Evolutionary conservation across 352 stramenopile species (phyloP).

Genomic region (Blastocystis sp.): DNA sequence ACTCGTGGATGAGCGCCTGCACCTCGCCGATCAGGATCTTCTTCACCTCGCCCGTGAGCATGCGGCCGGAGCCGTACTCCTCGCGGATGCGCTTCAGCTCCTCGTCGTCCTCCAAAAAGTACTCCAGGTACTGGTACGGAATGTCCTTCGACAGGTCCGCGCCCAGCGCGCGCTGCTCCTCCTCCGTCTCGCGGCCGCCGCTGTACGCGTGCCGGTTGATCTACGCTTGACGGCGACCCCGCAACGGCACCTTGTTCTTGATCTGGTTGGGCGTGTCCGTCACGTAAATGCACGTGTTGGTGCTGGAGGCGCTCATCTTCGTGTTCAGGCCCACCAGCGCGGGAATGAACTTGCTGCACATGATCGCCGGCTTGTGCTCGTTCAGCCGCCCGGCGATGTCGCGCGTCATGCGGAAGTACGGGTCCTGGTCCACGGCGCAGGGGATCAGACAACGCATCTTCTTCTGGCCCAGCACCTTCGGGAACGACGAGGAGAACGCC

Average conservation of each 20-base stretch:
- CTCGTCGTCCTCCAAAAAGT: slow-evolving; percentile 98
- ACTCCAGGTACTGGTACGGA: slow-evolving; percentile 94
- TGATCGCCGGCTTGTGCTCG: slow-evolving; percentile 90
- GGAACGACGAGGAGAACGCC: slow-evolving; percentile 95
- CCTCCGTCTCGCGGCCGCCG: slow-evolving; percentile 93
- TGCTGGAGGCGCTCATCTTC: slow-evolving; percentile 96
- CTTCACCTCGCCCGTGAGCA: slow-evolving; percentile 96
- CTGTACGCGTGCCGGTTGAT: slow-evolving; percentile 81
- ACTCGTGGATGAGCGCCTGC: slow-evolving; percentile 84
- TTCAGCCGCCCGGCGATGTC: slow-evolving; percentile 95
- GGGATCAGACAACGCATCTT: slow-evolving; percentile 95
- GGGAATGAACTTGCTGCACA: slow-evolving; percentile 99
- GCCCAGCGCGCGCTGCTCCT: slow-evolving; percentile 94
- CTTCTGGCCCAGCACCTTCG: slow-evolving; percentile 80
- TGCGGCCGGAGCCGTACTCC: slow-evolving; percentile 89
- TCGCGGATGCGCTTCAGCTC: slow-evolving; percentile 85
- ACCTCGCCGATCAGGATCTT: slow-evolving; percentile 88
- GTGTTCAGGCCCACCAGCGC: slow-evolving; percentile 89
- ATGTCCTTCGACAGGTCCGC: slow-evolving; percentile 97
- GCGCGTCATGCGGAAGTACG: slow-evolving; percentile 96
- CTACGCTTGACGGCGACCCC: slow-evolving; percentile 78
- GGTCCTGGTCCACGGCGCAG: slow-evolving; percentile 96
- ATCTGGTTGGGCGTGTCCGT: slow-evolving; percentile 95
- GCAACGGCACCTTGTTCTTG: slow-evolving; percentile 75
- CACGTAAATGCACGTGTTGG: slow-evolving; percentile 95